A percentile compares a stretch with the other conserved stretches of the same genome.
Conservation (phyloP, 768 basidiomycete genomes). For the Macrolepiota fuliginosa region DNA sequence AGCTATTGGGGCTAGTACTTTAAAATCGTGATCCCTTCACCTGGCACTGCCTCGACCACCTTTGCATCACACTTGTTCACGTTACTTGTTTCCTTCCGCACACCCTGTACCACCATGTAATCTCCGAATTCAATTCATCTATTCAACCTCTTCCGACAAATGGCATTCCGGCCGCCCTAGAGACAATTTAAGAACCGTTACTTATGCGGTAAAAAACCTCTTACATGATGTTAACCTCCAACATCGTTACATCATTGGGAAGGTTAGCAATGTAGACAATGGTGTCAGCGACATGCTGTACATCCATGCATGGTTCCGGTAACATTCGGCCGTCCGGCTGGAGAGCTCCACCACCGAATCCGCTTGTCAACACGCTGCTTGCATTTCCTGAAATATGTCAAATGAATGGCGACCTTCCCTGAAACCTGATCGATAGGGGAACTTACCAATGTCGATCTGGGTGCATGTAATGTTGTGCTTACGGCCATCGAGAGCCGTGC, state of each 20-base stretch:
- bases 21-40: slow-evolving; percentile 18
- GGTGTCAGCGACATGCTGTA: slow-evolving; percentile 66
- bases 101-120: neutral
- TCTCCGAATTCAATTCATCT: neutral
- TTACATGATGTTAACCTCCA: slow-evolving; percentile 74
- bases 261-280: slow-evolving; percentile 71
- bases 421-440: neutral
- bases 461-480: slow-evolving; percentile 71
- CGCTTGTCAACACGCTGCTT: slow-evolving; percentile 53
- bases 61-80: neutral
- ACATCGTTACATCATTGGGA: slow-evolving; percentile 66
- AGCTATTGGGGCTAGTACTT: slow-evolving; percentile 42
- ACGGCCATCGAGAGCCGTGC: slow-evolving; percentile 74
- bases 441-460: slow-evolving; percentile 77
- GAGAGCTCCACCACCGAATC: slow-evolving; percentile 46
- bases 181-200: neutral
- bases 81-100: neutral
- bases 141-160: slow-evolving; percentile 29
- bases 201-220: neutral
- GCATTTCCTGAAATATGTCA: slow-evolving; percentile 56
- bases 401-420: neutral
- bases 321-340: slow-evolving; percentile 65
- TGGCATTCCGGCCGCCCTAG: slow-evolving; percentile 27
- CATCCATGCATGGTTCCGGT: slow-evolving; percentile 68
- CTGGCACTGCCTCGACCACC: neutral